phyloP scores from a whole-genome alignment of 2,329 filamentous ascomycete genomes.

The Claviceps spartinae region DNA sequence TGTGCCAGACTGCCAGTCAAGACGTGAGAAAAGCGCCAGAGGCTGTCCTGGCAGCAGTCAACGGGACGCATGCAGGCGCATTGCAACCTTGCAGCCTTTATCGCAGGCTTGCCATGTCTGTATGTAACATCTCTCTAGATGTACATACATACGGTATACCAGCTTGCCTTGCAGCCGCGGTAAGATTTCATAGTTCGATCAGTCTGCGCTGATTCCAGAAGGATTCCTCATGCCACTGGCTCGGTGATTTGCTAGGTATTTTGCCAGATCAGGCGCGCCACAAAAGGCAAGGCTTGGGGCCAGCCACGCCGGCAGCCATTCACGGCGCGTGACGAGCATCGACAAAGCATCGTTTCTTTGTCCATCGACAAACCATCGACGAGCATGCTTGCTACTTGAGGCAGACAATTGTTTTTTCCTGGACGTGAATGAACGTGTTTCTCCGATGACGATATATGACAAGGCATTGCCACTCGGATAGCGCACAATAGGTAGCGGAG shows the following conservation, averaged over 20 bases:
- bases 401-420: not conserved
- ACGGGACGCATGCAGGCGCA: not conserved
- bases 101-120: not conserved
- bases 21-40: not conserved
- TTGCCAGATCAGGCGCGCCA: not conserved
- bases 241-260: constrained; percentile 3
- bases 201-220: constrained; percentile 5
- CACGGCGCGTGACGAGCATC: not conserved
- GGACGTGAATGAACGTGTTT: not conserved
- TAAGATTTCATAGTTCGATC: not conserved
- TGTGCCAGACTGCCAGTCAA: not conserved
- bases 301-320: not conserved
- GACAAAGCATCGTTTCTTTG: not conserved
- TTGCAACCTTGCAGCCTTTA: too few species aligned
- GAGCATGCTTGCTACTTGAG: not conserved
- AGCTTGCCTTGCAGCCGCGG: not conserved
- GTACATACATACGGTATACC: not conserved
- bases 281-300: constrained; percentile 2
- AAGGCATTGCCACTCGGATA: not conserved
- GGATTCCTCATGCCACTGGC: constrained; percentile 1
- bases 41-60: not conserved
- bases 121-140: not conserved
- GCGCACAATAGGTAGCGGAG: not conserved
- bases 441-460: not conserved
- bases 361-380: too few species aligned